Evolutionary conservation across 1,284 basidiomycete genomes (phyloP), one percentile per base, ranked within the genome.

Genomic region (Papiliotrema flavescens): DNA sequence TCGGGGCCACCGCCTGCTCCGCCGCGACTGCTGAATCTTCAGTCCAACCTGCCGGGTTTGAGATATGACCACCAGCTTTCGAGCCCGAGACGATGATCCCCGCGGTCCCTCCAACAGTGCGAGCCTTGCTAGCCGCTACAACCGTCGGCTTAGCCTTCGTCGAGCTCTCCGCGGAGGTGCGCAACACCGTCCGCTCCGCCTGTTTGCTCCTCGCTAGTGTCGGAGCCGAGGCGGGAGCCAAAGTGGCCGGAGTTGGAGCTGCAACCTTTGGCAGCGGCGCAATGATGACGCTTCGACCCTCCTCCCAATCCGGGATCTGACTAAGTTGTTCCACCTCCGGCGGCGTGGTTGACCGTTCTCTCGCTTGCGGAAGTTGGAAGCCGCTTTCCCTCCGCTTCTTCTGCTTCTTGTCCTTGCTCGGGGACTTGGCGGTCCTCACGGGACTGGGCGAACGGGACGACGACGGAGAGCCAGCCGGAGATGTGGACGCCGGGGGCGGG

Each of bases 301-400:
- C 43, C 32, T 52, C 43, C 51, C 42, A 47, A 22, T 47, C 44
- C 44, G 3, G 43, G 39, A 26, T 55, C 56, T 37, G 47, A 53
- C 24, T 32, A 15, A 47, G 15, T 2, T 40, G 51, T 26, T 49
- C 49, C 14, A 41, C 51, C 23, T 49, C 35, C n/a, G 39, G 28
- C 19, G 43, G 14, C 23, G 49, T 42, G 1, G 56, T 48, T 19
- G 49, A 40, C 35, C 56, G 54, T 42, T 47, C 48, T 39, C 22
- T 36, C 6, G 28, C 40, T 19, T 28, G 23, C 8, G 62, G 55
- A 1, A 54, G 17, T 7, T 63, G 44, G 19, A 66, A 53, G 1
- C 63, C 64, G 37, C 67, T 65, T 45, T 69, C 64, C 19, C 65
- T 53, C 43, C 65, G 39, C 39, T 55, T 47, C 44, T 51, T 54